Percentiles rank a stretch among this genome's conserved stretches.
phyloP scores from a whole-genome alignment of 1,139 yeast species.

The Diutina mesorugosa region DNA sequence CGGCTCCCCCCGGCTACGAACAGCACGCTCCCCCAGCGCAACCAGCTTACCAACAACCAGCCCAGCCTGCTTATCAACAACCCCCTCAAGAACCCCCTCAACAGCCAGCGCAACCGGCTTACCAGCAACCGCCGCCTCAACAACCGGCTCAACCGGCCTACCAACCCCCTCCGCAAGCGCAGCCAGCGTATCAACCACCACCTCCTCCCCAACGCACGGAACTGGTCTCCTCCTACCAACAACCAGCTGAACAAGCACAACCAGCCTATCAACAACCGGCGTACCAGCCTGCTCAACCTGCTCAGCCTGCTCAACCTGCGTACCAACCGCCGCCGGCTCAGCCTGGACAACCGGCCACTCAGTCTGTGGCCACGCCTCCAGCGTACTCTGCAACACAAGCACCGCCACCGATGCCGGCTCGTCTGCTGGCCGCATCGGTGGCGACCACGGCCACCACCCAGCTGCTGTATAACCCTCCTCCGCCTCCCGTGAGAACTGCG shows the following conservation, averaged over 20 bases:
- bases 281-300: neutral
- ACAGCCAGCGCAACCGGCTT: neutral
- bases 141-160: neutral
- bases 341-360: neutral
- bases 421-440: neutral
- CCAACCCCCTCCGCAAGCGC: neutral
- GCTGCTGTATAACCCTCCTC: neutral
- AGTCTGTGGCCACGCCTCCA: neutral
- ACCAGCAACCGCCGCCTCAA: neutral
- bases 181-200: neutral
- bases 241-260: neutral
- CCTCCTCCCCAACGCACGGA: neutral
- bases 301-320: neutral
- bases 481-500: neutral
- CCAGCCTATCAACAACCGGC: neutral
- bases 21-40: neutral
- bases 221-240: neutral
- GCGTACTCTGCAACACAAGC: neutral
- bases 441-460: neutral
- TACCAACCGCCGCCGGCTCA: no score
- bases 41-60: neutral
- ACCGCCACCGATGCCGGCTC: neutral
- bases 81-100: neutral
- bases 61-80: neutral
- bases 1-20: neutral